A percentile compares a stretch with the other conserved stretches of the same genome.
Evolutionary conservation across 768 basidiomycete species (phyloP).

Genomic region (Suillus tomentosus): DNA sequence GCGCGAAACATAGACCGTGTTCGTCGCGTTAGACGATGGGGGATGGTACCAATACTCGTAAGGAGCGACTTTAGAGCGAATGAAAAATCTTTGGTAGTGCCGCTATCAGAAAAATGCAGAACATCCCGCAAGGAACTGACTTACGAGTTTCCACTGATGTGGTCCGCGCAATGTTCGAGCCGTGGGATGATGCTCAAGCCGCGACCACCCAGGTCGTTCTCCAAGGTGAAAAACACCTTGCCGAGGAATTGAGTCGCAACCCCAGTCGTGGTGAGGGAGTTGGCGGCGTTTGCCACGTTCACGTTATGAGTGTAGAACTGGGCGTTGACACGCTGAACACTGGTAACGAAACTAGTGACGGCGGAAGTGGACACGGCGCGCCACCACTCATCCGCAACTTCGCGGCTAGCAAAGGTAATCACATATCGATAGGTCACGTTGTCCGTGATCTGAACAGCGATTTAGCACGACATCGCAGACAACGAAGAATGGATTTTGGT

Average conservation of each 20-base stretch:
- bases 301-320: conserved; percentile 1
- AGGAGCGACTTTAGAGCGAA: too few species aligned
- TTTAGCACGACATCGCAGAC: neutral
- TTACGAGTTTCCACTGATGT: neutral
- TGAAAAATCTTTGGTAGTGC: too few species aligned
- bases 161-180: neutral
- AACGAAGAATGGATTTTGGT: neutral
- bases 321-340: neutral
- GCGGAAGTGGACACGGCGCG: conserved; percentile 17
- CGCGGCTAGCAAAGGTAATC: conserved; percentile 23
- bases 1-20: too few species aligned
- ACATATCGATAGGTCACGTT: conserved; percentile 17
- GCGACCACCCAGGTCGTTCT: neutral
- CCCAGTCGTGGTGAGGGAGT: neutral
- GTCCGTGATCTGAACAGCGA: neutral
- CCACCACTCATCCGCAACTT: conserved; percentile 31
- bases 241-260: neutral
- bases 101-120: neutral
- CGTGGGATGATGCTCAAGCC: neutral
- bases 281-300: too few species aligned
- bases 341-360: neutral
- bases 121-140: neutral
- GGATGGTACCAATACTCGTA: too few species aligned
- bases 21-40: too few species aligned
- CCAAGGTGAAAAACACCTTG: neutral